Evolutionary conservation across 2,329 filamentous ascomycete species (phyloP).

Genomic region (Colletotrichum ledebouriae): DNA sequence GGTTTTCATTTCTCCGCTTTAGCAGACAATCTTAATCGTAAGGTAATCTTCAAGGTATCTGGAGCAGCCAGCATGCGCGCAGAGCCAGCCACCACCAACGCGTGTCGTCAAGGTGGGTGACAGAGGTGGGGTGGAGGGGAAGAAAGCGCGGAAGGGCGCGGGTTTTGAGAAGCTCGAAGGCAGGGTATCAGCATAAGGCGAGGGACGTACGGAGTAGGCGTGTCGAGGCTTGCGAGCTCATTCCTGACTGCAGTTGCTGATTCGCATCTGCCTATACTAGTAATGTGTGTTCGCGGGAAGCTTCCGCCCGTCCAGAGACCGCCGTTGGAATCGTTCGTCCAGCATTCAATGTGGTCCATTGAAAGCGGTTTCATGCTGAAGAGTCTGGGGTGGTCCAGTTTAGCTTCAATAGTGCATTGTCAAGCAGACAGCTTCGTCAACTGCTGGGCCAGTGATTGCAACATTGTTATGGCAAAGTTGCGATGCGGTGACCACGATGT

Average conservation of each 20-base stretch:
- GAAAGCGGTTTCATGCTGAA: background rate
- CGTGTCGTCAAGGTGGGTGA: constrained; percentile 29
- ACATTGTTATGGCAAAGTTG: constrained; percentile 7
- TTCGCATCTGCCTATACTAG: constrained; percentile 2
- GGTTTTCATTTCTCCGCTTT: constrained; percentile 11
- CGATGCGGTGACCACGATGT: constrained; percentile 17
- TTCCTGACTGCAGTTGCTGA: constrained; percentile 15
- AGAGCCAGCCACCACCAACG: constrained; percentile 2
- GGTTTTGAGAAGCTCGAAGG: constrained; percentile 19
- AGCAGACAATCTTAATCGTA: constrained; percentile 7
- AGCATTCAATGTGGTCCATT: background rate
- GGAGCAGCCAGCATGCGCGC: constrained; percentile 17
- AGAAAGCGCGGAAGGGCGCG: background rate
- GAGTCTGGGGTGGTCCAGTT: constrained; percentile 19
- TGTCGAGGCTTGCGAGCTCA: no score
- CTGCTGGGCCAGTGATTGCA: constrained; percentile 2
- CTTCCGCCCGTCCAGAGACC: constrained; percentile 18
- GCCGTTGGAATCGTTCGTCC: background rate
- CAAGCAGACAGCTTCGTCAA: background rate
- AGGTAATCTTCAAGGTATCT: constrained; percentile 31
- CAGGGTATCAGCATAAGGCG: constrained; percentile 1
- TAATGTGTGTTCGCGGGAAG: background rate
- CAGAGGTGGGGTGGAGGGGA: constrained; percentile 19
- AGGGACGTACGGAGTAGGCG: background rate
- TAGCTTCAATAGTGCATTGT: constrained; percentile 13